These are phyloP conservation scores for Clitoria ternatea DNA, from an alignment of 306 rosid genomes.

Conservation along the genomic window DNA sequence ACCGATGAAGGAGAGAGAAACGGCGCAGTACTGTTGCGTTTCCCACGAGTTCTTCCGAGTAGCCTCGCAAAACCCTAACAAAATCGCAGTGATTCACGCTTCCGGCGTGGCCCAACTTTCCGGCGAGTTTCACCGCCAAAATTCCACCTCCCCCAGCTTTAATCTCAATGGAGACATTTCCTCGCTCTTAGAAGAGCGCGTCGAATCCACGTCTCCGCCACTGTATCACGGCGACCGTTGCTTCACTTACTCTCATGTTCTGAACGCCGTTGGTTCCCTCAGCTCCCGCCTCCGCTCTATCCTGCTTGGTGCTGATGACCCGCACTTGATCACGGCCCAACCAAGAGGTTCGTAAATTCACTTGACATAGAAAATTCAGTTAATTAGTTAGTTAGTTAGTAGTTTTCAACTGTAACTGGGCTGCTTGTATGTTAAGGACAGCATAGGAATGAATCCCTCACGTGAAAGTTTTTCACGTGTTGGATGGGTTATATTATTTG, in stretches of 20 bases:
- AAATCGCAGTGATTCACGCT: constrained; percentile 66
- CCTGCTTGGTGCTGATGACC: constrained; percentile 42
- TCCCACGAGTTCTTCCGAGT: constrained; percentile 58
- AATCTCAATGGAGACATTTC: background rate
- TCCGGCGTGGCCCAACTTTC: constrained; percentile 44
- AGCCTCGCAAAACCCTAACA: constrained; percentile 53
- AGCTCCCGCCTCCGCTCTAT: constrained; percentile 54
- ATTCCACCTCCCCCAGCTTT: background rate
- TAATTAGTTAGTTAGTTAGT: background rate
- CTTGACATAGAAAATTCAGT: background rate
- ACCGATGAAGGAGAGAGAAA: constrained; percentile 17
- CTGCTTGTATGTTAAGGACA: background rate
- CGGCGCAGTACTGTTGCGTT: constrained; percentile 46
- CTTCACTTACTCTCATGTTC: constrained; percentile 65
- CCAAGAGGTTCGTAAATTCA: constrained; percentile 37
- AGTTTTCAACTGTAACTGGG: background rate
- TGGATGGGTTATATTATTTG: too few relatives aligned
- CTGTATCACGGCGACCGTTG: constrained; percentile 43
- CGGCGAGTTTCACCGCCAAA: constrained; percentile 20
- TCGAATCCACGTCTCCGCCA: constrained; percentile 38
- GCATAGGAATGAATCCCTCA: background rate
- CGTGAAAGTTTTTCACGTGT: background rate
- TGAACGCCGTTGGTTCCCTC: constrained; percentile 55
- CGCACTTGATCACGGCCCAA: constrained; percentile 31
- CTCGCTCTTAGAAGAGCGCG: constrained; percentile 29